A percentile compares a stretch with the other conserved stretches of the same genome.
phyloP scores from a whole-genome alignment of 805 yeast species.

The Clavispora phyllophila region DNA sequence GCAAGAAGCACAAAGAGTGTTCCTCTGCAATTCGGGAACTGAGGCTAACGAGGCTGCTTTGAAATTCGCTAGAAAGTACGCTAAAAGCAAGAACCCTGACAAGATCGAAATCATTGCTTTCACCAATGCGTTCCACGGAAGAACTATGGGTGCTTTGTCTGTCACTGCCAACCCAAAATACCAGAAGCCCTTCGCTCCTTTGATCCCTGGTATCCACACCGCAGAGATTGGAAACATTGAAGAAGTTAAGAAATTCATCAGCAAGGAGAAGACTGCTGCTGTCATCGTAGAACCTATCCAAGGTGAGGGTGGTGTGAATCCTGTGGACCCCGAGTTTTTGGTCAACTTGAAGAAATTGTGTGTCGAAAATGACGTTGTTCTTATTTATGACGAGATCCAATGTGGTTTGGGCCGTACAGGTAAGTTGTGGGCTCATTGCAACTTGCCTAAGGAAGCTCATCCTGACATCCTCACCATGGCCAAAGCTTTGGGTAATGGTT shows the following conservation, averaged over 20 bases:
- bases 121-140: slow-evolving; percentile 87
- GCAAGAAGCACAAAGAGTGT: slow-evolving; percentile 71
- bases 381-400: slow-evolving; percentile 94
- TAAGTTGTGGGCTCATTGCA: slow-evolving; percentile 84
- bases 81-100: slow-evolving; percentile 46
- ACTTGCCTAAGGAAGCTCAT: slow-evolving; percentile 71
- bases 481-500: slow-evolving; percentile 94
- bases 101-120: slow-evolving; percentile 84
- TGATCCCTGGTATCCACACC: slow-evolving; percentile 81
- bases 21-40: slow-evolving; percentile 55
- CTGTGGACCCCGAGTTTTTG: slow-evolving; percentile 61
- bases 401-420: slow-evolving; percentile 96
- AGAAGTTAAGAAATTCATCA: slow-evolving; percentile 51
- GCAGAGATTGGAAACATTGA: slow-evolving; percentile 60
- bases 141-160: slow-evolving; percentile 88
- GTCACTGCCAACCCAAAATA: slow-evolving; percentile 93
- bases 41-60: slow-evolving; percentile 58
- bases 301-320: slow-evolving; percentile 94
- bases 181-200: slow-evolving; percentile 84
- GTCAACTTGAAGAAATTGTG: slow-evolving; percentile 63
- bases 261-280: slow-evolving; percentile 68
- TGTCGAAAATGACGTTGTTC: slow-evolving; percentile 59
- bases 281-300: slow-evolving; percentile 96
- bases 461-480: slow-evolving; percentile 95
- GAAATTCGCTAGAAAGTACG: slow-evolving; percentile 72